Conservation (phyloP, 495 filamentous ascomycete species). For the Melanomma pulvis-pyrius region DNA sequence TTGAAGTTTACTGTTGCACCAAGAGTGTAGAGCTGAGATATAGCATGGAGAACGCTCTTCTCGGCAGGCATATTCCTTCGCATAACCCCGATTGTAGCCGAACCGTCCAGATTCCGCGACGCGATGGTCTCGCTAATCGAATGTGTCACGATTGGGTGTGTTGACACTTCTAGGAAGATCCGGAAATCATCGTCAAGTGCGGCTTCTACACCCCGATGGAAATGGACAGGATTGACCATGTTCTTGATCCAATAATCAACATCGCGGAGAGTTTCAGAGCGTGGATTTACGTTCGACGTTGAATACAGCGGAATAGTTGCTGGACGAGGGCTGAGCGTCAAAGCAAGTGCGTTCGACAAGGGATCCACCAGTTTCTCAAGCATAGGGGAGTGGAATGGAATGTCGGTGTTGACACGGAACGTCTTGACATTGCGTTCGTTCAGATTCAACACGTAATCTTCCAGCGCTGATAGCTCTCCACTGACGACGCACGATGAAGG, state of each 20-base stretch:
- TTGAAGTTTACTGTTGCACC: conserved; percentile 52
- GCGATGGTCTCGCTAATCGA: conserved; percentile 47
- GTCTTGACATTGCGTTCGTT: conserved; percentile 38
- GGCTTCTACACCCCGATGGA: conserved; percentile 43
- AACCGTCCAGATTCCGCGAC: conserved; percentile 41
- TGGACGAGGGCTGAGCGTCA: not conserved
- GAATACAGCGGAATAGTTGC: conserved; percentile 45
- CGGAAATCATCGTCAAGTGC: conserved; percentile 45
- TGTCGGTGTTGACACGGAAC: conserved; percentile 42
- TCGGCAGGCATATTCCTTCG: not conserved
- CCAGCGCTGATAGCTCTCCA: conserved; percentile 38
- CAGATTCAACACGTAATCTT: not conserved
- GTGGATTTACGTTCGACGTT: conserved; percentile 41
- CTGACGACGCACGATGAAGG: conserved; percentile 49
- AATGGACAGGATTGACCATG: conserved; percentile 42
- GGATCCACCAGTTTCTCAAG: conserved; percentile 41
- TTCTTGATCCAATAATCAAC: conserved; percentile 41
- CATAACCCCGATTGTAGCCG: conserved; percentile 31
- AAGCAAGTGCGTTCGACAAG: conserved; percentile 40
- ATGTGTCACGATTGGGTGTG: conserved; percentile 46
- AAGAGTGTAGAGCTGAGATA: conserved; percentile 51
- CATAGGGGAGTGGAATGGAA: conserved; percentile 47
- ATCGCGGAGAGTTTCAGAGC: conserved; percentile 32
- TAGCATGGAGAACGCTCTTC: not conserved
- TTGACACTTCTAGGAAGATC: conserved; percentile 47